Evolutionary conservation across 805 yeast species (phyloP).

Genomic region (Kodamaea nitidulidarum): DNA sequence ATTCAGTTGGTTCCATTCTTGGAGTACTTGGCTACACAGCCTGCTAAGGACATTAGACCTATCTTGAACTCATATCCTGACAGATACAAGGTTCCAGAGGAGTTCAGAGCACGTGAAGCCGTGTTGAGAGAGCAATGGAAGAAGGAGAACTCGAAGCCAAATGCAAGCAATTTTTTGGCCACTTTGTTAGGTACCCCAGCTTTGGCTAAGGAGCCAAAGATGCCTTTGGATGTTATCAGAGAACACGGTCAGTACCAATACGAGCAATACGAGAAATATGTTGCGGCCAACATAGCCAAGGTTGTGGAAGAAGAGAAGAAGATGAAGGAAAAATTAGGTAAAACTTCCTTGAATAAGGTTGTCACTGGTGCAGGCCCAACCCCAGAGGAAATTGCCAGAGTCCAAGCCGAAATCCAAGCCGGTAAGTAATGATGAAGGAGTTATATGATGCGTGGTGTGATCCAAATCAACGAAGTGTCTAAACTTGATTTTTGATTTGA

Average conservation of each 20-base stretch:
- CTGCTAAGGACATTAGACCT: conserved; percentile 84
- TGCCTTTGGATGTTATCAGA: conserved; percentile 85
- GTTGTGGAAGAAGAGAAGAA: conserved; percentile 83
- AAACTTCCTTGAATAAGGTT: conserved; percentile 77
- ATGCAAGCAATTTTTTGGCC: conserved; percentile 51
- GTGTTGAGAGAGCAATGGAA: conserved; percentile 69
- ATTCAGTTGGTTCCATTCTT: conserved; percentile 84
- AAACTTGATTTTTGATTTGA: too few relatives aligned
- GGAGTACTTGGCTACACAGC: conserved; percentile 90
- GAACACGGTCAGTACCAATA: conserved; percentile 91
- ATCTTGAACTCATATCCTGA: conserved; percentile 69
- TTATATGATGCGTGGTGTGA: neutral
- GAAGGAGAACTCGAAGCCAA: conserved; percentile 44
- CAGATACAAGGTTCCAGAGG: conserved; percentile 65
- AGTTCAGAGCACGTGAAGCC: conserved; percentile 74
- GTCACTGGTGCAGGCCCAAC: conserved; percentile 72
- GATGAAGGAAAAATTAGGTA: conserved; percentile 77
- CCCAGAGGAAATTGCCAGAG: conserved; percentile 57
- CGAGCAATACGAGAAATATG: conserved; percentile 65
- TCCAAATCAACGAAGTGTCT: neutral
- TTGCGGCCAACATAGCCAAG: conserved; percentile 56
- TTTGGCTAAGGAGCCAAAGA: conserved; percentile 51
- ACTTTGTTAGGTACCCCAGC: conserved; percentile 61
- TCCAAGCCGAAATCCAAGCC: conserved; percentile 31
- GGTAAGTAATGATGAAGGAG: conserved; percentile 2